Conservation (phyloP, 169 alveolate genomes). For the Condylostoma magnum region DNA sequence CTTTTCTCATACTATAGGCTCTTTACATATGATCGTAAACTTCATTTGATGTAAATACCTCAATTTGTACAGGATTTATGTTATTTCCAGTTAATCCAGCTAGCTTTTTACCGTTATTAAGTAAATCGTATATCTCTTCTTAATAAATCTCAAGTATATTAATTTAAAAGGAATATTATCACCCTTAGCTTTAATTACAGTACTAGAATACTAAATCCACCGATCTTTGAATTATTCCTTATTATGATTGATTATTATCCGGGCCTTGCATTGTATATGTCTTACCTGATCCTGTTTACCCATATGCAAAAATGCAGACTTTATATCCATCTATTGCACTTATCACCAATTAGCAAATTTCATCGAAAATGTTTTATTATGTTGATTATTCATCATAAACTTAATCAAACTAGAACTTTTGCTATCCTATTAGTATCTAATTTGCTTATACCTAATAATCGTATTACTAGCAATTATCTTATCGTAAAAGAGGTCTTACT, state of each 20-base stretch:
- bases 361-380: slow-evolving; percentile 68
- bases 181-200: slow-evolving; percentile 48
- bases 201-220: slow-evolving; percentile 64
- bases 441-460: not conserved
- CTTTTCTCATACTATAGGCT: slow-evolving; percentile 77
- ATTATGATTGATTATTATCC: too few species aligned
- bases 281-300: slow-evolving; percentile 86
- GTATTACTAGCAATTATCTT: too few species aligned
- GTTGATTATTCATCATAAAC: slow-evolving; percentile 52
- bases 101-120: slow-evolving; percentile 46
- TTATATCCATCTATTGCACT: slow-evolving; percentile 81
- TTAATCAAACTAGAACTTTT: slow-evolving; percentile 62
- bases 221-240: slow-evolving; percentile 85
- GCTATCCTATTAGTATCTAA: slow-evolving; percentile 1
- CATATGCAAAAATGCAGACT: slow-evolving; percentile 82
- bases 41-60: slow-evolving; percentile 56
- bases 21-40: slow-evolving; percentile 52
- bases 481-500: slow-evolving; percentile 78
- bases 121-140: slow-evolving; percentile 78
- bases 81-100: slow-evolving; percentile 42
- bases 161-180: slow-evolving; percentile 54
- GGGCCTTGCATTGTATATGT: slow-evolving; percentile 83
- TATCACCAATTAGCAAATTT: slow-evolving; percentile 66
- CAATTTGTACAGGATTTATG: slow-evolving; percentile 39
- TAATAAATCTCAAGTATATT: slow-evolving; percentile 79